Conservation (phyloP, 805 yeast genomes). For the Priceomyces carsonii region DNA sequence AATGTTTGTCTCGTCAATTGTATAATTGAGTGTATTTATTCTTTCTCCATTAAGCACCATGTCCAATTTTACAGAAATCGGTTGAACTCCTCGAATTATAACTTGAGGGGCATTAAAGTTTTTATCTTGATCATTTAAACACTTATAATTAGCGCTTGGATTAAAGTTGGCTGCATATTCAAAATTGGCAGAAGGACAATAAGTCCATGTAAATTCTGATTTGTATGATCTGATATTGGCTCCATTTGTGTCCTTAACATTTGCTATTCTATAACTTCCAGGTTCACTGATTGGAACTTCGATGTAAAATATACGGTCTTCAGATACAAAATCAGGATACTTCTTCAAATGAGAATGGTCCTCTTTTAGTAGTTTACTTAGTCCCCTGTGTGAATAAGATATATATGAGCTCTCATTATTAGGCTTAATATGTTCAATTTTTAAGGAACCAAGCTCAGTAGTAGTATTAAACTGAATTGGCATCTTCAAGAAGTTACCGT, state of each 20-base stretch:
- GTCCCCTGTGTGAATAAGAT: conserved; percentile 58
- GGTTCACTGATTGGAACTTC: conserved; percentile 66
- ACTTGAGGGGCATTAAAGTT: conserved; percentile 51
- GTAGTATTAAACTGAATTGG: conserved; percentile 85
- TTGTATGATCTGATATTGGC: conserved; percentile 60
- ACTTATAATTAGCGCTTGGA: conserved; percentile 43
- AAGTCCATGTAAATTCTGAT: conserved; percentile 64
- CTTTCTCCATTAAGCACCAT: conserved; percentile 26
- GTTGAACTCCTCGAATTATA: conserved; percentile 73
- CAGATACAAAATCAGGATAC: conserved; percentile 22
- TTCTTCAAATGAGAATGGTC: conserved; percentile 33
- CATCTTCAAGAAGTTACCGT: conserved; percentile 36
- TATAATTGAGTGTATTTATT: conserved; percentile 22
- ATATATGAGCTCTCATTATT: conserved; percentile 47
- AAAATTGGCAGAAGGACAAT: conserved; percentile 76
- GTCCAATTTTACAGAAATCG: conserved; percentile 38
- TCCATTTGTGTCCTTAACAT: conserved; percentile 66
- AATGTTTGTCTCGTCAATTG: conserved; percentile 14
- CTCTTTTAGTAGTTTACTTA: conserved; percentile 38
- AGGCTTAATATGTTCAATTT: conserved; percentile 61
- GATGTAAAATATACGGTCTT: conserved; percentile 53
- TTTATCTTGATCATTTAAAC: conserved; percentile 52
- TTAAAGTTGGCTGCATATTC: conserved; percentile 29
- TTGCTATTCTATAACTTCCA: conserved; percentile 73
- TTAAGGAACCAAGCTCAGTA: conserved; percentile 64